phyloP scores from a whole-genome alignment of 1,139 yeast genomes.

The Pichia cactophila region DNA sequence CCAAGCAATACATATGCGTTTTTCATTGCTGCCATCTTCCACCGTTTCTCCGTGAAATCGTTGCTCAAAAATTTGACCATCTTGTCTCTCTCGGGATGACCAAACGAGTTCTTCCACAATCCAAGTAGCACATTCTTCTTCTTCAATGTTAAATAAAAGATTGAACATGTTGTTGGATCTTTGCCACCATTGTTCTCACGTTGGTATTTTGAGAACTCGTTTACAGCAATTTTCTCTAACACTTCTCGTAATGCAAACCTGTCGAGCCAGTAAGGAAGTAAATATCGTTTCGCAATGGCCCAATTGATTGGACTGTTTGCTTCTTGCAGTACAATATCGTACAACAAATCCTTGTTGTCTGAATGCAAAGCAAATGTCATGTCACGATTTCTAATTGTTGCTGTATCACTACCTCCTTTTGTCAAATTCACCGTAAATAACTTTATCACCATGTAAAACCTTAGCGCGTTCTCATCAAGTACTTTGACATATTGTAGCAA shows the following conservation, averaged over 20 bases:
- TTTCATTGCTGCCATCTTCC: conserved; percentile 84
- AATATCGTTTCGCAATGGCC: conserved; percentile 53
- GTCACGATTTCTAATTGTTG: conserved; percentile 65
- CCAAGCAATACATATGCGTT: conserved; percentile 89
- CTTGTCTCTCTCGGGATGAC: conserved; percentile 76
- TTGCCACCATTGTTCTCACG: conserved; percentile 33
- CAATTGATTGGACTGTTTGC: conserved; percentile 41
- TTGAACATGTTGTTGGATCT: conserved; percentile 69
- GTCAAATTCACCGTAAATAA: conserved; percentile 54
- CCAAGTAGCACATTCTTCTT: conserved; percentile 74
- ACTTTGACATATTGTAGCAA: conserved; percentile 33
- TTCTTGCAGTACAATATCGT: conserved; percentile 47
- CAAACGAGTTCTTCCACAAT: conserved; percentile 71
- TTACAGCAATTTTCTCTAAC: conserved; percentile 64
- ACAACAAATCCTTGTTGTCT: conserved; percentile 62
- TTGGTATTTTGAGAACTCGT: conserved; percentile 40
- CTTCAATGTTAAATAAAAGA: conserved; percentile 68
- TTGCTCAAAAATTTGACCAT: conserved; percentile 69
- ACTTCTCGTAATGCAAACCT: conserved; percentile 42
- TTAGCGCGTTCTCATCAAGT: conserved; percentile 67
- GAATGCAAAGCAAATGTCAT: conserved; percentile 83
- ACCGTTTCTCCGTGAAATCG: conserved; percentile 65
- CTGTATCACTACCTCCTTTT: conserved; percentile 25
- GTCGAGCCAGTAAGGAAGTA: conserved; percentile 69
- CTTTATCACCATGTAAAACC: conserved; percentile 67